phyloP scores from a whole-genome alignment of 345 rosid species.

The Luvunga scandens region DNA sequence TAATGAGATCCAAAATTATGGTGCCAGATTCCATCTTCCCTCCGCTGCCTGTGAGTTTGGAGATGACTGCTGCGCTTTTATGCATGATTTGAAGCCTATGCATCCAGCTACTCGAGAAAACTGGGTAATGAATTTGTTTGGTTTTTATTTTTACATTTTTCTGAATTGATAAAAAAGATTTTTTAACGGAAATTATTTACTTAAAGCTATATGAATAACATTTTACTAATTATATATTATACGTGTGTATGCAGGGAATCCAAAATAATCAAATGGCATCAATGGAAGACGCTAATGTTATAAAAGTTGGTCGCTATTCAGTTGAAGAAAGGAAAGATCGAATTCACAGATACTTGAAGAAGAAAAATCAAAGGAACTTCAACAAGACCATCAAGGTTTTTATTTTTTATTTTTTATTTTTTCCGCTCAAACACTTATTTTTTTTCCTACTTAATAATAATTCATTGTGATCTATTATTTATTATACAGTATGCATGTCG shows the following conservation, averaged over 20 bases:
- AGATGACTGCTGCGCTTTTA: conserved; percentile 46
- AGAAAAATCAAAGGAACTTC: conserved; percentile 89
- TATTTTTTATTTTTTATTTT: neutral
- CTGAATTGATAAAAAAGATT: neutral
- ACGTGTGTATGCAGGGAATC: conserved; percentile 29
- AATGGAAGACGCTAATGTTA: conserved; percentile 37
- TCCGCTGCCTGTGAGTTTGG: conserved; percentile 34
- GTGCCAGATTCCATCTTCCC: conserved; percentile 28
- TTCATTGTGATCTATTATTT: neutral
- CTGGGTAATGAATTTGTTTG: conserved; percentile 31
- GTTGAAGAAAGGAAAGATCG: conserved; percentile 87
- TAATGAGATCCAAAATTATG: conserved; percentile 21
- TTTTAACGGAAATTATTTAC: neutral
- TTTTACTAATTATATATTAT: too few relatives aligned
- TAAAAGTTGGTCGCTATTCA: conserved; percentile 68
- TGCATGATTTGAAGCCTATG: conserved; percentile 46
- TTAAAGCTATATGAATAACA: too few relatives aligned
- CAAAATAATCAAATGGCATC: conserved; percentile 35
- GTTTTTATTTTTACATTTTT: neutral
- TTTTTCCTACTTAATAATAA: neutral
- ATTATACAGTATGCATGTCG: conserved; percentile 76
- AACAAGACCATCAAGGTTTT: conserved; percentile 88
- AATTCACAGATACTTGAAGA: conserved; percentile 79
- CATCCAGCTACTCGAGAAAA: conserved; percentile 33
- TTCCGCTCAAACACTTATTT: neutral